Evolutionary conservation across 805 yeast species (phyloP), one percentile per base, ranked within the genome.

Genomic region (Lipomyces yamanashiensis): DNA sequence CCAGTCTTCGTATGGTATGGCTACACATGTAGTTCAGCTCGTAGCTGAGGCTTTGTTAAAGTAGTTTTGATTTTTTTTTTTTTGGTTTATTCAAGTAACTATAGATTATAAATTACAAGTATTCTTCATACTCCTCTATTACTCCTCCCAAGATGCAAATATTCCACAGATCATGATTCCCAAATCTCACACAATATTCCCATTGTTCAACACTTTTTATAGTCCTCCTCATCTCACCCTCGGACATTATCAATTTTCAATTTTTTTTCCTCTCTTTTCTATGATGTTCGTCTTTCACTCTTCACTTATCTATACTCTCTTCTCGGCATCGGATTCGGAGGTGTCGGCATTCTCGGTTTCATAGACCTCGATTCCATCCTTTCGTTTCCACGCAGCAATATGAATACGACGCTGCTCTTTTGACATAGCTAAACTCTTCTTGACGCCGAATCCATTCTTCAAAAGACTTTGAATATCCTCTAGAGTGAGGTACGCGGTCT

Each of bases 391-490:
- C 19, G 52, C 58, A 5, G 50, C 58, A 52, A 45, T 2, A 28
- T 59, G 50, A 21, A 21, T 44, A 23, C 15, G 37, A 1, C 57
- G 48, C 39, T 53, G 57, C 21, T 77, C 75, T 63, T 81, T 79
- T 45, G 89, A 88, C 68, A 87, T 73, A 55, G 76, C 78, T 66
- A 82, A 75, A 0, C 90, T 85, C 49, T 84, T 84, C 71, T 85
- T 87, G 68, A 95, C 90, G 71, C 90, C 89, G 81, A 93, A 93
- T 0, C 98, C 98, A 66, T 87, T 89, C 44, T 87, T 81, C 68
- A 93, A 82, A 19, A 93, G 81, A 59, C 84, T 82, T 71, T 92
- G 96, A 54, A 96, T 90, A 78, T 93, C 98, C 76, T 95, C 99
- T 64, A 93, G 81, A 71, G 90, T 92, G 73, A 93, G 82, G 53